Conservation (phyloP, 495 filamentous ascomycete species). For the Cairneyella variabilis region DNA sequence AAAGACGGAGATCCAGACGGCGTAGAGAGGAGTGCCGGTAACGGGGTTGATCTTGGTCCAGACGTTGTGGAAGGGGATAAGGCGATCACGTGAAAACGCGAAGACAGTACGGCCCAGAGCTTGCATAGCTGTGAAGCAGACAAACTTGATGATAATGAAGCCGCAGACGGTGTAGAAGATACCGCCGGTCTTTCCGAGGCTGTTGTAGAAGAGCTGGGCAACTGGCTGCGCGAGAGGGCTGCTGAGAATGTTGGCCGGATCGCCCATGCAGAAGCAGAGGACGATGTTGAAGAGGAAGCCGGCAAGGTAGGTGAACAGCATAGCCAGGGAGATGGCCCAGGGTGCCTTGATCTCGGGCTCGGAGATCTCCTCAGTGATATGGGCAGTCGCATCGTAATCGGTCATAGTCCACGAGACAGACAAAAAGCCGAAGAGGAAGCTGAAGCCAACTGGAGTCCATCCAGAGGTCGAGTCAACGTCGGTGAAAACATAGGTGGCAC, state of each 20-base stretch:
- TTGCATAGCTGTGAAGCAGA: slow-evolving; percentile 60
- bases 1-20: slow-evolving; percentile 56
- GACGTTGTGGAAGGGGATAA: slow-evolving; percentile 49
- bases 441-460: slow-evolving; percentile 61
- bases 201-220: slow-evolving; percentile 61
- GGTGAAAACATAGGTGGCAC: slow-evolving; percentile 60
- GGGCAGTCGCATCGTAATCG: slow-evolving; percentile 54
- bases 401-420: slow-evolving; percentile 68
- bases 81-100: slow-evolving; percentile 56
- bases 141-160: slow-evolving; percentile 55
- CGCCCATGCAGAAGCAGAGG: slow-evolving; percentile 54
- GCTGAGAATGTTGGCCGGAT: slow-evolving; percentile 40
- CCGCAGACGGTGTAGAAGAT: slow-evolving; percentile 58
- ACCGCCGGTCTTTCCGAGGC: slow-evolving; percentile 52
- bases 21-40: slow-evolving; percentile 56
- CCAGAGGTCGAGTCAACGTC: slow-evolving; percentile 54
- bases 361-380: slow-evolving; percentile 61
- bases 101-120: slow-evolving; percentile 58
- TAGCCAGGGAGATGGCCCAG: slow-evolving; percentile 55
- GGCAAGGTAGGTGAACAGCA: slow-evolving; percentile 56
- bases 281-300: slow-evolving; percentile 63
- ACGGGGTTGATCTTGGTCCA: slow-evolving; percentile 51
- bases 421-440: slow-evolving; percentile 67
- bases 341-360: slow-evolving; percentile 56
- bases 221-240: slow-evolving; percentile 54